Percentiles rank a stretch among this genome's conserved stretches.
Conservation (phyloP, 306 rosid species). For the Medicago ruthenica region DNA sequence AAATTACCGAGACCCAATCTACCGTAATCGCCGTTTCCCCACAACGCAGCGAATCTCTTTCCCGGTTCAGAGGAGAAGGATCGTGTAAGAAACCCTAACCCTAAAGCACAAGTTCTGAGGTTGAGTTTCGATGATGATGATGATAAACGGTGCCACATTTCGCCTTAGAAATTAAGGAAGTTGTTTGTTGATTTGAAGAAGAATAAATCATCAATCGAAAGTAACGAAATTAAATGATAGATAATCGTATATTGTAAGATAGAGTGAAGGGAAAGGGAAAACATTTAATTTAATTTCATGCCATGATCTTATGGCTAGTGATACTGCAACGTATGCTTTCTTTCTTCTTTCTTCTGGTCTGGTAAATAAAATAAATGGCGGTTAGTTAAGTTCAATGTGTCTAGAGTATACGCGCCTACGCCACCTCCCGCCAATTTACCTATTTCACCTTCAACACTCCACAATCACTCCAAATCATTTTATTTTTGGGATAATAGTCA, state of each 20-base stretch:
- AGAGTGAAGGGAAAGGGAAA: background rate
- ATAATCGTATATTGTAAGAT: background rate
- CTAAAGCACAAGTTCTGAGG: conserved; percentile 22
- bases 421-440: conserved; percentile 12
- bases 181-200: conserved; percentile 1
- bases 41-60: conserved; percentile 71
- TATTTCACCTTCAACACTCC: background rate
- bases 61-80: conserved; percentile 51
- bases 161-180: background rate
- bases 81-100: conserved; percentile 46
- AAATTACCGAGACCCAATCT: conserved; percentile 79
- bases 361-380: conserved; percentile 4
- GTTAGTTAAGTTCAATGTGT: conserved; percentile 12
- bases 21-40: conserved; percentile 94
- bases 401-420: too few species aligned
- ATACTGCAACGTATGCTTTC: conserved; percentile 42
- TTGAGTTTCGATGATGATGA: conserved; percentile 24
- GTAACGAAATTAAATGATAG: background rate
- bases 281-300: background rate
- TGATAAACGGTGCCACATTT: conserved; percentile 50
- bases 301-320: conserved; percentile 23
- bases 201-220: conserved; percentile 11
- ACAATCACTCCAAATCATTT: too few species aligned
- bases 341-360: background rate
- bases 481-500: too few species aligned